Conservation (phyloP, 345 rosid species). For the Hibiscus mutabilis region DNA sequence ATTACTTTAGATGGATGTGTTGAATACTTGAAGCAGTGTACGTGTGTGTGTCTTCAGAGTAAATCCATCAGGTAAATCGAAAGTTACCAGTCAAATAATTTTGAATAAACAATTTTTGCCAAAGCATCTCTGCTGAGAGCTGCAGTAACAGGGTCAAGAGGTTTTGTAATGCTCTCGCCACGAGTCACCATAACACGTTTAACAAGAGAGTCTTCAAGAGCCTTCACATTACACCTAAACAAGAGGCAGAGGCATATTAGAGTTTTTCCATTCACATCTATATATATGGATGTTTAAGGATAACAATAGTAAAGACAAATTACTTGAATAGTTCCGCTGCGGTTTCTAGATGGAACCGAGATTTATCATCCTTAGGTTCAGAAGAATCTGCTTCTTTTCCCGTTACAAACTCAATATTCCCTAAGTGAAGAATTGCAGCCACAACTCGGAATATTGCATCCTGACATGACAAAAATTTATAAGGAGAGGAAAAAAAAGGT, state of each 20-base stretch:
- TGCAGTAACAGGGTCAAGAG: conserved; percentile 83
- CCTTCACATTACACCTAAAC: conserved; percentile 77
- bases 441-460: conserved; percentile 87
- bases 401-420: background rate
- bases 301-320: background rate
- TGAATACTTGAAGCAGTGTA: background rate
- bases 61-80: conserved; percentile 1
- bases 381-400: background rate
- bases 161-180: conserved; percentile 90
- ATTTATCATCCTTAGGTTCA: background rate
- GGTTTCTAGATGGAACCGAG: background rate
- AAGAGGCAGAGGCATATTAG: conserved; percentile 20
- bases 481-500: background rate
- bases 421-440: conserved; percentile 27
- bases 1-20: background rate
- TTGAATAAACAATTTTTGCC: conserved; percentile 88
- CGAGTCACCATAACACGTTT: conserved; percentile 96
- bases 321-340: background rate
- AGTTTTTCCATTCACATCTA: conserved; percentile 8
- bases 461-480: conserved; percentile 32
- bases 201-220: conserved; percentile 84
- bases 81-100: conserved; percentile 88
- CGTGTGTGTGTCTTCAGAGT: background rate
- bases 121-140: conserved; percentile 84
- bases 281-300: conserved; percentile 8